Evolutionary conservation across 1,284 basidiomycete genomes (phyloP), one percentile per base, ranked within the genome.

Genomic region (Baeospora myosura): DNA sequence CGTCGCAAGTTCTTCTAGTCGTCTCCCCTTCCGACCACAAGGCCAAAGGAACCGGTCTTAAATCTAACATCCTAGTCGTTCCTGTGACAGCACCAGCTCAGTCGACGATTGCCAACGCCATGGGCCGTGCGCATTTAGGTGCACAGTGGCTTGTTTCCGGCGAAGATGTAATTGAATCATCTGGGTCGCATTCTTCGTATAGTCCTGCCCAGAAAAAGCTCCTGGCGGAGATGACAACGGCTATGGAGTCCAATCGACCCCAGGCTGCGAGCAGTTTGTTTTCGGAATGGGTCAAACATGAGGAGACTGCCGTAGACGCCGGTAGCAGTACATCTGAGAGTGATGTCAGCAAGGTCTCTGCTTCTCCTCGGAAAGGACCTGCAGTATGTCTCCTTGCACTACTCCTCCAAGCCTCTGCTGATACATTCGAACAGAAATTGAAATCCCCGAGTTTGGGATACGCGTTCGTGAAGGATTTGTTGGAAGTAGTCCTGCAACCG

Each of bases 101-200:
- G 3, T 84, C 83, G 0, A 82, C 66, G 4, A 72, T 86, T 37
- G 76, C 79, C 2, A 66, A 66, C 40, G 81, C 78, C 0, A 65
- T 86, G 50, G 78, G 81, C 2, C 69, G 68, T 44, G 71, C 66
- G 1, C 52, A 58, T 3, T 59, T 64, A 2, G 69, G 72, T 4
- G 60, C 62, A n/a, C 62, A 60, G 39, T 86, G 81, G 82, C 50
- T 78, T 20, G 33, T 35, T 14, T 18, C n/a, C 11, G 33, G n/a
- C n/a, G 36, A 21, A 22, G 20, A 16, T 8, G 45, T 40, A 10
- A 38, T 45, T 20, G 46, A 49, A 3, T 45, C 47, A 8, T 25
- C 11, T 29, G 41, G 12, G 12, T 12, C 42, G 16, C 20, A 21
- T 23, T 40, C 40, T 4, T 26, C 47, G 7, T 49, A 65, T 20